Evolutionary conservation across 441 rosid genomes (phyloP).

Genomic region (Gossypium schwendimanii): DNA sequence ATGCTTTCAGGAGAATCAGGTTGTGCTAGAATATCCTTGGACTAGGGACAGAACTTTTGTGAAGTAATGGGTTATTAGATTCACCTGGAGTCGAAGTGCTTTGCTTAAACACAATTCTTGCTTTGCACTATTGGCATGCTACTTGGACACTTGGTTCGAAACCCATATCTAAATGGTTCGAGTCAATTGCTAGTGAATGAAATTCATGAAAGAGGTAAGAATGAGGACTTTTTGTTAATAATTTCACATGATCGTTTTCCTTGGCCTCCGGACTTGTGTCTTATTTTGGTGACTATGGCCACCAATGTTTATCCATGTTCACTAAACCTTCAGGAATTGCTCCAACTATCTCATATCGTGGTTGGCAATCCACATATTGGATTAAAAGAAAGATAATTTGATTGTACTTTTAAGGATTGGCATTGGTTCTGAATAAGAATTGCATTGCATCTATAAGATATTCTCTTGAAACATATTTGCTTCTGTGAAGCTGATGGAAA

Average conservation of each 20-base stretch:
- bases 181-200: neutral
- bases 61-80: too few species aligned
- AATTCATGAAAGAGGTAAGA: neutral
- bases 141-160: neutral
- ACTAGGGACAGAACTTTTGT: neutral
- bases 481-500: neutral
- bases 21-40: neutral
- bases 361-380: neutral
- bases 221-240: neutral
- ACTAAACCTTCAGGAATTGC: neutral
- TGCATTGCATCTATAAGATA: neutral
- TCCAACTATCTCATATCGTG: neutral
- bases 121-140: neutral
- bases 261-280: neutral
- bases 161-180: neutral
- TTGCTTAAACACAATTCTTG: neutral
- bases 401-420: neutral
- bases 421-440: neutral
- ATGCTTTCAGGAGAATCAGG: neutral
- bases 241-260: neutral
- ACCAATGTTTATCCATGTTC: neutral
- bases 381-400: neutral
- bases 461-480: neutral
- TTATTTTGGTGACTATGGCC: neutral
- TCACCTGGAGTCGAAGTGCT: too few species aligned